Evolutionary conservation across 129 eudicot species (phyloP).

Genomic region (Tagetes erecta): DNA sequence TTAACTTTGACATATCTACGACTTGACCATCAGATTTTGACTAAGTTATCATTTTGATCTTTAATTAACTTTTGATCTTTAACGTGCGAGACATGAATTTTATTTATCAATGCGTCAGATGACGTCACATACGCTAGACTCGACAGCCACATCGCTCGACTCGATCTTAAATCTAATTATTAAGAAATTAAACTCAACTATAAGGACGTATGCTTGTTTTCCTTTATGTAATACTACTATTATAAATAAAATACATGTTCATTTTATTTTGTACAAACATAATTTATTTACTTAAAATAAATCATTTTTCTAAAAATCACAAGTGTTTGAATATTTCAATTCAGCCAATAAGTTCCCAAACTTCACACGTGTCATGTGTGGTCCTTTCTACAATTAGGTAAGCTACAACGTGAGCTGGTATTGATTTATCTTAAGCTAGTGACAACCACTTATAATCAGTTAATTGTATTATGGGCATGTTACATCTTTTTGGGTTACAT

Average conservation of each 20-base stretch:
- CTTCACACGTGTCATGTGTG: slow-evolving; percentile 30
- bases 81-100: too few relatives aligned
- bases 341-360: not conserved
- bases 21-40: too few relatives aligned
- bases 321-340: not conserved
- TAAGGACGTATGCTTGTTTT: too few relatives aligned
- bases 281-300: not conserved
- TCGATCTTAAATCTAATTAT: too few relatives aligned
- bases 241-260: not conserved
- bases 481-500: not conserved
- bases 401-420: slow-evolving; percentile 7
- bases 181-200: too few relatives aligned
- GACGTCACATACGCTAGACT: too few relatives aligned
- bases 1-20: too few relatives aligned
- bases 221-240: not conserved
- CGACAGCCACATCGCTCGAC: too few relatives aligned
- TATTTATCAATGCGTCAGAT: too few relatives aligned
- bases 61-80: too few relatives aligned
- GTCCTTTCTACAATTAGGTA: slow-evolving; percentile 23
- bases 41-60: too few relatives aligned
- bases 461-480: too few relatives aligned
- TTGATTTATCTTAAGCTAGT: not conserved
- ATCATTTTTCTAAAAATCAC: not conserved
- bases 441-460: not conserved
- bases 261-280: not conserved